Evolutionary conservation across 2,329 filamentous ascomycete genomes (phyloP), one percentile per base, ranked within the genome.

Genomic region (Bretziella fagacearum): DNA sequence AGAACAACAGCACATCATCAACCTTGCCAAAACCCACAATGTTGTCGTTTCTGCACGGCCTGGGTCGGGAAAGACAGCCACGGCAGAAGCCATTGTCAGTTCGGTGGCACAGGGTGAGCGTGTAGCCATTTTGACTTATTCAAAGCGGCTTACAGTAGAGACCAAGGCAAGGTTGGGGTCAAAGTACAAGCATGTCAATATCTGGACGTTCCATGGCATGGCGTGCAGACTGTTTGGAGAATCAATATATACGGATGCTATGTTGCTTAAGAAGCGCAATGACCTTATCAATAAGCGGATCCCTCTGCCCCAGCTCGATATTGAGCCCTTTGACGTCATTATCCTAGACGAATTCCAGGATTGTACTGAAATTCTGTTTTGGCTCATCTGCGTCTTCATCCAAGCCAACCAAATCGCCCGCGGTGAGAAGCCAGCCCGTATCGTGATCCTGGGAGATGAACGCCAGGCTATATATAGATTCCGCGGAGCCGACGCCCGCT

Each of bases 321-420:
- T n/a, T 6, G 18, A 25, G 8, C 55, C 55, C 11, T 60, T 56
- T 44, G 56, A 60, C n/a, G 55, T 60, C 3, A 51, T 61, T 25
- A 54, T 60, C 3, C 29, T 60, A 7, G 58, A 61, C 26, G 59
- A 61, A 46, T 54, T 60, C 17, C 59, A 60, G 25, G 58, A 61
- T 26, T 60, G 57, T 22, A 58, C 55, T 1, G 52, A 54, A 5
- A 23, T 51, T 20, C 47, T 57, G 2, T 60, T 57, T 42, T 59
- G 54, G 56, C 45, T 60, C 2, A 45, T 51, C 0, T 51, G 22
- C 17, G 49, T 52, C n/a, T 58, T 61, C 13, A 51, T 60, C 22
- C 46, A 32, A 2, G 51, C 56, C 15, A 54, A 58, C 17, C 51
- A 53, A 6, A 44, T 25, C 6, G 48, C 46, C 8, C 46, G 45